Conservation (phyloP, 2,329 filamentous ascomycete genomes). For the Ophioceras dolichostomum region DNA sequence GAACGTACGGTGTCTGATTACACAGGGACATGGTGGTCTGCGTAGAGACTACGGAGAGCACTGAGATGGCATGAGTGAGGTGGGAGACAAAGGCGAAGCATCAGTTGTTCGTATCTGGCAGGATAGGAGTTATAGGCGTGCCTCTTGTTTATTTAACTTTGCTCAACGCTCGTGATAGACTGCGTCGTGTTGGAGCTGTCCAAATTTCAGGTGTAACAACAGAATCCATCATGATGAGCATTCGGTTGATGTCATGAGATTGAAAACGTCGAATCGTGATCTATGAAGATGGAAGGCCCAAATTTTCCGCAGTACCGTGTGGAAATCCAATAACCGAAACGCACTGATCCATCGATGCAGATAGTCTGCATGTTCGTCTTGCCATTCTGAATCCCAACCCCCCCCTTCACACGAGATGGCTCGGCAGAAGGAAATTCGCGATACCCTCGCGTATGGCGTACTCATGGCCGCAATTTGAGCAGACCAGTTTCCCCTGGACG, state of each 20-base stretch:
- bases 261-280: too few relatives aligned
- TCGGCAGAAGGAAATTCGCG: constrained; percentile 88
- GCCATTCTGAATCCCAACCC: too few relatives aligned
- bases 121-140: constrained; percentile 1
- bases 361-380: too few relatives aligned
- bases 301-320: too few relatives aligned
- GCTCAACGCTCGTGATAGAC: too few relatives aligned
- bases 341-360: not conserved
- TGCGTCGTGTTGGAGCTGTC: too few relatives aligned
- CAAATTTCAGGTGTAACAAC: too few relatives aligned
- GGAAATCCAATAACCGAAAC: not conserved
- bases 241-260: too few relatives aligned
- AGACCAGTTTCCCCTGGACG: constrained; percentile 77
- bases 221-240: too few relatives aligned
- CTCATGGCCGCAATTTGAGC: constrained; percentile 84
- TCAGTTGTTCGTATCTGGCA: constrained; percentile 3
- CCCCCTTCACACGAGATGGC: constrained; percentile 71
- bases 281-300: too few relatives aligned
- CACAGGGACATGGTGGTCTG: not conserved
- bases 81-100: constrained; percentile 2
- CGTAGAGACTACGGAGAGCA: too few relatives aligned
- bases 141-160: not conserved
- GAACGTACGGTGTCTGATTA: constrained; percentile 1
- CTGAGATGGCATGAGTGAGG: too few relatives aligned
- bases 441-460: constrained; percentile 88